Conservation (phyloP, 306 rosid species). For the Rosa chinensis region DNA sequence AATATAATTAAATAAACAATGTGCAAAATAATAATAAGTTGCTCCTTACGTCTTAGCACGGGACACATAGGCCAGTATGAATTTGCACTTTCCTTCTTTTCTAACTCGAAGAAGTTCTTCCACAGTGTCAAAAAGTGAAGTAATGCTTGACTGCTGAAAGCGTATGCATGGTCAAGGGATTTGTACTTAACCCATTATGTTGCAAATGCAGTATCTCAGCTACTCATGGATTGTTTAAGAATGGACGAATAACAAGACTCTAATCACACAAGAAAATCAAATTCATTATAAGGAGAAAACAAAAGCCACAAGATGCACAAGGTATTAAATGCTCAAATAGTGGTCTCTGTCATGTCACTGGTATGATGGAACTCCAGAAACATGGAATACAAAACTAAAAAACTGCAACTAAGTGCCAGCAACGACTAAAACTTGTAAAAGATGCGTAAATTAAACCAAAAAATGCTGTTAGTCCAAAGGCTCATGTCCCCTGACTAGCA, state of each 20-base stretch:
- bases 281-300: not conserved
- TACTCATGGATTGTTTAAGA: not conserved
- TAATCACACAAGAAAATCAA: not conserved
- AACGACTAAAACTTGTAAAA: not conserved
- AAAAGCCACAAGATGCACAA: not conserved
- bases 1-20: not conserved
- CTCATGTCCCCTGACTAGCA: not conserved
- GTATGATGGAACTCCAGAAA: not conserved
- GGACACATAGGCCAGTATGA: conserved; percentile 89
- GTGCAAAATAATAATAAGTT: conserved; percentile 9
- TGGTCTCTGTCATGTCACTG: not conserved
- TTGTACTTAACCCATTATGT: not conserved
- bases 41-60: conserved; percentile 66
- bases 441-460: not conserved
- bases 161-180: conserved; percentile 70
- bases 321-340: not conserved
- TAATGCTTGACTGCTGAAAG: conserved; percentile 85
- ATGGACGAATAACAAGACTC: not conserved
- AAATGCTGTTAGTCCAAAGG: not conserved
- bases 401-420: not conserved
- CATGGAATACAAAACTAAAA: not conserved
- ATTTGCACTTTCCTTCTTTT: conserved; percentile 63
- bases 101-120: conserved; percentile 60
- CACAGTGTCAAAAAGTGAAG: conserved; percentile 69
- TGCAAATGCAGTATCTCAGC: not conserved